Evolutionary conservation across 441 rosid genomes (phyloP), one percentile per base, ranked within the genome.

Genomic region (Manihot esculenta): DNA sequence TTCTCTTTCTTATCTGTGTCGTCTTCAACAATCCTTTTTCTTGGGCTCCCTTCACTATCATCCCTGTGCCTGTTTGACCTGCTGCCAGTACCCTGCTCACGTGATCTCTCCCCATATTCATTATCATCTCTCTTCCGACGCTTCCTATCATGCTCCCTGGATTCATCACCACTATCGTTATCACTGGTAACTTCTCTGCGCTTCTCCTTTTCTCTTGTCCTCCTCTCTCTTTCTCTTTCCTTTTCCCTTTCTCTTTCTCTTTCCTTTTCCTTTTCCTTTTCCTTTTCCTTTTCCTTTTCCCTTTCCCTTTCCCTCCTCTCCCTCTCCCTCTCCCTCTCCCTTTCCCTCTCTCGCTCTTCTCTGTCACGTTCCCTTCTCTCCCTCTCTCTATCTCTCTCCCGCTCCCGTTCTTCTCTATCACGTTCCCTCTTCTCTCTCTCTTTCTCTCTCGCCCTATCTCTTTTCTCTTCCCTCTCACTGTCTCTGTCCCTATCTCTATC

Each of bases 41-140:
- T 81, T 0, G 80, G 90, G 76, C 85, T 84, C 72, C 80, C 92
- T 24, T 75, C 94, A 70, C 77, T 81, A 15, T 81, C 84, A 74
- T 73, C 83, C 80, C 69, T 78, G 50, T 77, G 92, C 78, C 73
- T 85, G 74, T 64, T 87, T 63, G 84, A 76, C 82, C 81, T 80
- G 83, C 86, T 5, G 41, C 7, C 80, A 72, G 74, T 66, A 78
- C 87, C 83, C 73, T 56, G 79, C 33, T 90, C 94, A 45, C 66
- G 83, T 50, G 82, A 78, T 74, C 78, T 87, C 69, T 80, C 90
- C 81, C 77, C 86, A 62, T 74, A 49, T 49, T 85, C 93, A 53
- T 71, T 83, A 55, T 82, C 81, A 63, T 70, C 84, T 74, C 83
- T 82, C 80, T 72, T 80, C 24, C 71, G 80, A 17, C 84, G 80